These are phyloP conservation scores for Kazachstania psychrophila DNA, from an alignment of 805 yeast species.

Conservation along the genomic window DNA sequence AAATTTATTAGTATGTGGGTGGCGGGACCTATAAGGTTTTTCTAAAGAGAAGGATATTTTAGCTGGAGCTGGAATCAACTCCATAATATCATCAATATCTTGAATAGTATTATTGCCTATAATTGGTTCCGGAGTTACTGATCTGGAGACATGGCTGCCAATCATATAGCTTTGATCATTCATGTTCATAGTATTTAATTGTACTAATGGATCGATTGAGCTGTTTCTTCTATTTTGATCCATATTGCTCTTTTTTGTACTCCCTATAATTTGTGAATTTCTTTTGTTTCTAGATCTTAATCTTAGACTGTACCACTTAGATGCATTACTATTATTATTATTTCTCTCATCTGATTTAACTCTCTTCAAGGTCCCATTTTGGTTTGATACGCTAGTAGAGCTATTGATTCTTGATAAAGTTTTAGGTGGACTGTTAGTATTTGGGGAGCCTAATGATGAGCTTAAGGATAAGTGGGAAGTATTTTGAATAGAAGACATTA, in stretches of 20 bases:
- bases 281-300: conserved; percentile 10
- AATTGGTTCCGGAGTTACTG: background rate
- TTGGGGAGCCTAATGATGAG: conserved; percentile 5
- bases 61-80: background rate
- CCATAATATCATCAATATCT: background rate
- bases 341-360: conserved; percentile 1
- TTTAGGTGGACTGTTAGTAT: background rate
- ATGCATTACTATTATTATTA: background rate
- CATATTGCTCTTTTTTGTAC: background rate
- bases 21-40: conserved; percentile 19
- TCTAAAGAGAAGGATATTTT: background rate
- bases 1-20: conserved; percentile 56
- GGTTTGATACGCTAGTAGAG: conserved; percentile 3
- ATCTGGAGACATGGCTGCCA: too few relatives aligned
- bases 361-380: background rate
- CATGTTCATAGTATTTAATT: too few relatives aligned
- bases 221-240: too few relatives aligned
- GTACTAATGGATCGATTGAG: too few relatives aligned
- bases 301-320: conserved; percentile 17
- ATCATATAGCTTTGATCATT: too few relatives aligned
- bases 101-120: background rate
- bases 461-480: conserved; percentile 14
- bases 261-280: background rate
- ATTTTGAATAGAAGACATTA: conserved; percentile 25
- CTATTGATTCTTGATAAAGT: background rate